Conservation (phyloP, 345 rosid genomes). For the Aquilaria yunnanensis region DNA sequence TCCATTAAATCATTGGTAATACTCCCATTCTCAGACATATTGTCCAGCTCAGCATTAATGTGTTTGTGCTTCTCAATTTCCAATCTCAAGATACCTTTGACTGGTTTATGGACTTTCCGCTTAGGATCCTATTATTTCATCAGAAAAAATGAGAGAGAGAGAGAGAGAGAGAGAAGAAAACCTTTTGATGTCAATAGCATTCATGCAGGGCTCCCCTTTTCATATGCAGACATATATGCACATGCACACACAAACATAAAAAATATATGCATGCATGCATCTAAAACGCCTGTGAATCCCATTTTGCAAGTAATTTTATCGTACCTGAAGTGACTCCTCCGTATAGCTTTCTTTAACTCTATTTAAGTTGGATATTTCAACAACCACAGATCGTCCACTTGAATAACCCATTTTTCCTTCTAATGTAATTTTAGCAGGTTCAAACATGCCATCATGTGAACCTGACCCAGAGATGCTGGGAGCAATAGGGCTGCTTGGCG, state of each 20-base stretch:
- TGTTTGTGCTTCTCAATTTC: conserved; percentile 94
- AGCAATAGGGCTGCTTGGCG: conserved; percentile 98
- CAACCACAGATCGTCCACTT: conserved; percentile 75
- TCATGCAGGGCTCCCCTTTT: no score
- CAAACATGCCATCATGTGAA: conserved; percentile 75
- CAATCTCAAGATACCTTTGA: conserved; percentile 78
- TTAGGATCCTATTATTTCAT: conserved; percentile 68
- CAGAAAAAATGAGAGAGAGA: conserved; percentile 11
- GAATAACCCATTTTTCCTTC: conserved; percentile 83
- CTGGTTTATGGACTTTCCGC: conserved; percentile 91
- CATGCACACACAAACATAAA: no score
- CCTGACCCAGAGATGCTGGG: conserved; percentile 80
- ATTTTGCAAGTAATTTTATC: background rate
- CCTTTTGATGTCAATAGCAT: no score
- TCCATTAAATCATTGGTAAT: conserved; percentile 79
- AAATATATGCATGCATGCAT: no score
- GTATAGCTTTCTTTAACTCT: conserved; percentile 96
- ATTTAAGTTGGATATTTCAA: conserved; percentile 92
- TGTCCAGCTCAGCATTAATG: conserved; percentile 60
- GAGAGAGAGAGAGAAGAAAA: conserved; percentile 8
- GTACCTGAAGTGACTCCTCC: conserved; percentile 94
- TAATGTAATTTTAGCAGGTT: conserved; percentile 83
- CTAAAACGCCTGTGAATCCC: no score
- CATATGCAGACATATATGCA: no score
- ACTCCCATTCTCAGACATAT: conserved; percentile 84